Conservation (phyloP, 768 basidiomycete species). For the Leucocoprinus birnbaumii region DNA sequence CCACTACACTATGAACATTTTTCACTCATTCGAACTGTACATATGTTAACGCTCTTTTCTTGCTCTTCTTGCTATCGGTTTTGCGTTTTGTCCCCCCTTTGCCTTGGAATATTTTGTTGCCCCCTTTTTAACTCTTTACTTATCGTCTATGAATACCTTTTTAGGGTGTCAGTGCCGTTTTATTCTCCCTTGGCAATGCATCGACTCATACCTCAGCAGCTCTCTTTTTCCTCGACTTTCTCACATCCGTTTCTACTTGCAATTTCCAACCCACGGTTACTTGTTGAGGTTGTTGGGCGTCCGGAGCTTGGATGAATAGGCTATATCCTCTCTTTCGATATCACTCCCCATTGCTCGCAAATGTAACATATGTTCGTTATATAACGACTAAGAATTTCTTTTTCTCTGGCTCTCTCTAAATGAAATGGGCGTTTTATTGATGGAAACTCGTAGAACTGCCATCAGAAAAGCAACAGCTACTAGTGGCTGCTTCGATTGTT, state of each 20-base stretch:
- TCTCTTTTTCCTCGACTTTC: background rate
- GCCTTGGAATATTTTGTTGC: slow-evolving; percentile 15
- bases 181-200: slow-evolving; percentile 7
- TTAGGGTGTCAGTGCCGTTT: slow-evolving; percentile 10
- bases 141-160: slow-evolving; percentile 9
- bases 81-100: slow-evolving; percentile 8
- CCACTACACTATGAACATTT: slow-evolving; percentile 4
- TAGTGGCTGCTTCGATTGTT: no score
- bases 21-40: slow-evolving; percentile 13
- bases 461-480: no score
- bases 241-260: background rate
- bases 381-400: slow-evolving; percentile 9
- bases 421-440: background rate
- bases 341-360: slow-evolving; percentile 1
- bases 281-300: slow-evolving; percentile 7
- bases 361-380: slow-evolving; percentile 12
- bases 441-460: background rate
- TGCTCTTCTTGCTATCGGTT: slow-evolving; percentile 7
- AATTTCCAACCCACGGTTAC: background rate
- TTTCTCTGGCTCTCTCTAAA: background rate
- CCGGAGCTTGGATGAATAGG: slow-evolving; percentile 10
- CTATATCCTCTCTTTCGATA: slow-evolving; percentile 3
- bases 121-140: slow-evolving; percentile 12
- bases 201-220: slow-evolving; percentile 5
- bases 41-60: slow-evolving; percentile 16